Percentiles rank a stretch among this genome's conserved stretches.
These are phyloP conservation scores for peach (Prunus persica) DNA, from an alignment of 306 rosid genomes.

Conservation along the genomic window DNA sequence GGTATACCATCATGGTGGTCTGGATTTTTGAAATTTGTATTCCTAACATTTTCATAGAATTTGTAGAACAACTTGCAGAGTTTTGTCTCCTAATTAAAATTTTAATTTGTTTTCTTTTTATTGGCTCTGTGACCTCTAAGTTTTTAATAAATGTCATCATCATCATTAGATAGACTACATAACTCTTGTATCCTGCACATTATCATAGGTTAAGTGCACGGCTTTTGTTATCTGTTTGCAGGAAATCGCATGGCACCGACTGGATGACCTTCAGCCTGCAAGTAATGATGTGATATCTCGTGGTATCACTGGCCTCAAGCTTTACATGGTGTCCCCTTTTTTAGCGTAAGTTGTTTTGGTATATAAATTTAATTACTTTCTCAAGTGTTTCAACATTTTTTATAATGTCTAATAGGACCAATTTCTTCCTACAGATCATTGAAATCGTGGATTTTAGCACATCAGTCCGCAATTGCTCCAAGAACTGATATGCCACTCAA, in stretches of 20 bases:
- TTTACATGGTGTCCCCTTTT: slow-evolving; percentile 98
- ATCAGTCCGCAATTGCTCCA: slow-evolving; percentile 58
- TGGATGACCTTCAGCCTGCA: slow-evolving; percentile 84
- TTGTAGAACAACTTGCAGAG: not conserved
- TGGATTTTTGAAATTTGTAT: not conserved
- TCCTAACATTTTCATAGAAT: not conserved
- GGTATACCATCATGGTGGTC: not conserved
- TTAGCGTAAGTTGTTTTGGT: slow-evolving; percentile 56
- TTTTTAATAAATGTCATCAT: not conserved
- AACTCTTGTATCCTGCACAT: not conserved
- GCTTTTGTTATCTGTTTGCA: slow-evolving; percentile 35
- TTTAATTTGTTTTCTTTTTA: not conserved
- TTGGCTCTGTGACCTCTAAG: not conserved
- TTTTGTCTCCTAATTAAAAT: not conserved
- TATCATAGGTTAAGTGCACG: slow-evolving; percentile 24
- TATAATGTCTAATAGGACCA: slow-evolving; percentile 24
- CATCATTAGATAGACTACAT: not conserved
- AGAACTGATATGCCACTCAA: slow-evolving; percentile 66
- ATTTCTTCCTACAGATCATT: slow-evolving; percentile 54
- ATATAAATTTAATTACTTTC: slow-evolving; percentile 28
- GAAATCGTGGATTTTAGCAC: slow-evolving; percentile 69
- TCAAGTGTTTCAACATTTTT: not conserved
- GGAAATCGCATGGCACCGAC: slow-evolving; percentile 98
- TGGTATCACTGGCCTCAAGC: slow-evolving; percentile 90
- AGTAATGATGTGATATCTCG: slow-evolving; percentile 89